Percentiles rank a stretch among this genome's conserved stretches.
Evolutionary conservation across 2,329 filamentous ascomycete genomes (phyloP).

Genomic region (Trichoderma koningii): DNA sequence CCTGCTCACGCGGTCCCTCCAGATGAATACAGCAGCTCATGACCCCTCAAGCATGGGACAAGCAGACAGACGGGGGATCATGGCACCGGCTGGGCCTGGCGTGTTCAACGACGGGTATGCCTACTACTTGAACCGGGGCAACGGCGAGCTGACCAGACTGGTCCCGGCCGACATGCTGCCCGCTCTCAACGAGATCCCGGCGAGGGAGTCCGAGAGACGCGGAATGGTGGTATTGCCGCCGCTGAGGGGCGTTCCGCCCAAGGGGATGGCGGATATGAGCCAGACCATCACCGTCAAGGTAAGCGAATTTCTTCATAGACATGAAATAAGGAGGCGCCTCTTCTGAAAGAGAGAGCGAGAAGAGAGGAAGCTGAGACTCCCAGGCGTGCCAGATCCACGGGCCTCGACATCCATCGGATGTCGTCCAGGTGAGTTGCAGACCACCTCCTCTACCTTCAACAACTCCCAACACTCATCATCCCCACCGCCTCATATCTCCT

Average conservation of each 20-base stretch:
- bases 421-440: conserved; percentile 37
- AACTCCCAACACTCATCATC: conserved; percentile 28
- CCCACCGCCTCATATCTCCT: background rate
- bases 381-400: conserved; percentile 32
- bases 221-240: conserved; percentile 53
- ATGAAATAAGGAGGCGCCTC: too few relatives aligned
- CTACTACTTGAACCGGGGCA: conserved; percentile 57
- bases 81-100: background rate
- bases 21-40: background rate
- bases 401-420: conserved; percentile 35
- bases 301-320: conserved; percentile 38
- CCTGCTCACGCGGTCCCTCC: background rate
- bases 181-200: conserved; percentile 47
- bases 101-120: conserved; percentile 38
- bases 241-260: conserved; percentile 42
- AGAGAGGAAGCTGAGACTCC: conserved; percentile 36
- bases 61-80: background rate
- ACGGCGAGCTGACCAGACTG: conserved; percentile 57
- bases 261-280: conserved; percentile 44
- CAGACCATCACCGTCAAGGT: conserved; percentile 45
- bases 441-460: conserved; percentile 9
- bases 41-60: background rate
- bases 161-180: conserved; percentile 58
- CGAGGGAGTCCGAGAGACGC: conserved; percentile 41
- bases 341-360: background rate